Conservation (phyloP, 1,139 yeast genomes). For the Yamadazyma atmosphaerica region DNA sequence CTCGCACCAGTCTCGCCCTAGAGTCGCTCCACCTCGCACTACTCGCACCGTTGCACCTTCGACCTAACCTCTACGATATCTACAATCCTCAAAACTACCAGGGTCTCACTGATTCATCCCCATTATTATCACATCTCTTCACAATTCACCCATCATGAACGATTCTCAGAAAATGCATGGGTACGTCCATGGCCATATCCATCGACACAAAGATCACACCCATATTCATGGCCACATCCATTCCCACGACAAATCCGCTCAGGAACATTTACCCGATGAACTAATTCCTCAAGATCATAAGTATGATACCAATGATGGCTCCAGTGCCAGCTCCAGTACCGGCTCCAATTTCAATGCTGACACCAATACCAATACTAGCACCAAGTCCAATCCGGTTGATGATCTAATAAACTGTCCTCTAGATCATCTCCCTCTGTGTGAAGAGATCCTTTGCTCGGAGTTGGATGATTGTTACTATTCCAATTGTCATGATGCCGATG, state of each 20-base stretch:
- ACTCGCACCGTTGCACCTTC: no score
- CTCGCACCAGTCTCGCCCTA: no score
- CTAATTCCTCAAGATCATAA: no score
- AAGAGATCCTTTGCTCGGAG: constrained; percentile 46
- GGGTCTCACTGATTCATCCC: background rate
- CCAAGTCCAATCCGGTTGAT: background rate
- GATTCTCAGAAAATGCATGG: constrained; percentile 40
- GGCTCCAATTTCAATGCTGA: background rate
- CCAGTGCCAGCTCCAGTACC: background rate
- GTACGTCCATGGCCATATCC: constrained; percentile 68
- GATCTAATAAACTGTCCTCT: constrained; percentile 12
- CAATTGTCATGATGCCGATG: constrained; percentile 28
- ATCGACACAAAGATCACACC: constrained; percentile 61
- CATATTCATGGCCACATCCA: constrained; percentile 73
- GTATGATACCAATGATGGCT: background rate
- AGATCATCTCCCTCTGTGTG: constrained; percentile 36
- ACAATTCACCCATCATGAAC: background rate
- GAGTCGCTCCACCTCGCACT: no score
- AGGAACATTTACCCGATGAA: no score
- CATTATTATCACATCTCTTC: background rate
- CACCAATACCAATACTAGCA: background rate
- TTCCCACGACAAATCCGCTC: constrained; percentile 32
- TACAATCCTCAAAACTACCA: background rate
- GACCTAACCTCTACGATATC: no score
- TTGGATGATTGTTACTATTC: constrained; percentile 46